Base-by-base conservation (phyloP, 352 stramenopile genomes). In the Saprolegnia diclina region DNA sequence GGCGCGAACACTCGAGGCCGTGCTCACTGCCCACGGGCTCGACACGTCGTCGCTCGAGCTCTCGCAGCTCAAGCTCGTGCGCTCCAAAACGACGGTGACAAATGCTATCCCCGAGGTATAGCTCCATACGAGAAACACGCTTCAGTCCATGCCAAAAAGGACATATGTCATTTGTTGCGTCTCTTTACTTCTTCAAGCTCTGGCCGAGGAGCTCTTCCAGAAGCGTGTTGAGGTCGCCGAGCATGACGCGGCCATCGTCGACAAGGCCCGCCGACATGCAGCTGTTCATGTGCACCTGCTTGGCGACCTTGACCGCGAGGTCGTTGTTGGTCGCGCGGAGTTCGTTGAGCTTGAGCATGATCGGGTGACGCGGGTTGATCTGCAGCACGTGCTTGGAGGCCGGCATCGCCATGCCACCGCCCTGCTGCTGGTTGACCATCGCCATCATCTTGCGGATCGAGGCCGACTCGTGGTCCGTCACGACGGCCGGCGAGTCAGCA, bases 261-360 rank as follows among this genome's bases (percentile, higher is more conserved):
- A 99, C 78, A 44, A 99, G 82, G 3, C 97, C 98, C 44, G 98
- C 97, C 14, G 96, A 95, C n/a, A 99, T 86, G 32, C 98, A 89
- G 56, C 95, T 95, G 79, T 99, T 99, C 73, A 98, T 98, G 75
- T 98, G 99, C 50, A 99, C 85, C 86, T 99, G 90, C 72, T 92
- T 74, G 22, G 85, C 87, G 22, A 94, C 81, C 75, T 93, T 92
- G 68, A 95, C 77, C 1, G 89, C 88, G 1, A 97, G 84, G 42
- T 92, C 73, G 40, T 79, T 80, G 64, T 98, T 92, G 5, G 79
- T 74, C 55, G 89, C 81, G 19, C 87, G 88, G 54, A 98, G 76
- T 57, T 76, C 68, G 73, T 98, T 90, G 37, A 99, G 74, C 62
- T 96, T 89, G 14, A 97, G 80, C 68, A 99, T 95, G 69, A 99